Base-by-base conservation (phyloP, 768 basidiomycete genomes). In the Lentinula sp. region DNA sequence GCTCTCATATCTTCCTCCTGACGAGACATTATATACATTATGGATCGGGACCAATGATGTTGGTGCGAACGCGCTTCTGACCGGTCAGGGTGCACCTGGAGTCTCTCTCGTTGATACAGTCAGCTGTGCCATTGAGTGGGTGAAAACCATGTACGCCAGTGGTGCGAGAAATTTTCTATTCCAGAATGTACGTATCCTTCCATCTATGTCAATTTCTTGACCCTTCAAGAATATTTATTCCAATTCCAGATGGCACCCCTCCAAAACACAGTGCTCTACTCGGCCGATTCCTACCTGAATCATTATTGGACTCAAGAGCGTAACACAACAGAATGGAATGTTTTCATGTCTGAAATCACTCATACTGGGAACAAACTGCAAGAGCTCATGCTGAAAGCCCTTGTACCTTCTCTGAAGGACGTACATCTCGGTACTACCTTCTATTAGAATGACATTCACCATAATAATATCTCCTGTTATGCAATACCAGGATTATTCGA, bases 1-100 rank as follows among this genome's bases (percentile, higher is more conserved):
- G 1, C 66, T 84, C 21, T 48, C 46, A 18, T 66, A 63, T 16
- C 67, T 81, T 37, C 59, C 70, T 13, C 68, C 80, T 0, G 68
- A 74, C 2, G 75, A 84, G 50, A 88, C 87, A 1, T 63, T 88
- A 2, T 88, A 84, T 67, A 82, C 83, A 1, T 73, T 88, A 6
- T 89, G 87, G 86, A 84, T 88, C 61, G 86, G 87, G 13, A 85
- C 84, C 3, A 84, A 84, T 63, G 87, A 88, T 66, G 76, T 63
- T 16, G 62, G 62, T 9, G 51, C 49, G 21, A 63, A 59, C 39
- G 57, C 49, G 4, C 39, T 63, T 2, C 32, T 63, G 31, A 63
- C 61, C 5, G 61, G 61, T 31, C 61, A 59, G n/a, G 62, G 62
- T 16, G 62, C 57, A 5, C 50, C 39, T 11, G 46, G 50, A 10